Conservation (phyloP, 768 basidiomycete genomes). For the Boletus subparvulus region DNA sequence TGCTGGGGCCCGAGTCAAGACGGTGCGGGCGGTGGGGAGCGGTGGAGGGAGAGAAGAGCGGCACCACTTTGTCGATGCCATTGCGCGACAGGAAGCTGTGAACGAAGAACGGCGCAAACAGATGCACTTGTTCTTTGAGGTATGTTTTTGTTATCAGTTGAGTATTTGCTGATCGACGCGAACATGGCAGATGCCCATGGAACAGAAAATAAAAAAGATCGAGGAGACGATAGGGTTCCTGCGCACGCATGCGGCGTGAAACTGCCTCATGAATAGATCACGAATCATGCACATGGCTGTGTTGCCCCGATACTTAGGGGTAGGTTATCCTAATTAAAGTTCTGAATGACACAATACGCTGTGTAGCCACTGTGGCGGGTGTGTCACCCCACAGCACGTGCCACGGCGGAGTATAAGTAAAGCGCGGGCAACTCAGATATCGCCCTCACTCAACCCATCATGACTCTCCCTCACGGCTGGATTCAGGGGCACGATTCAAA, state of each 20-base stretch:
- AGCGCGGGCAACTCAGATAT: not conserved
- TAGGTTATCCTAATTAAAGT: not conserved
- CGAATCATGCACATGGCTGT: not conserved
- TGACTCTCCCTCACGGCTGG: constrained; percentile 59
- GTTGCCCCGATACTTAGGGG: not conserved
- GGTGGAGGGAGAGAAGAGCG: constrained; percentile 12
- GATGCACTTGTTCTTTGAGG: constrained; percentile 55
- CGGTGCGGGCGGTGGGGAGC: constrained; percentile 1
- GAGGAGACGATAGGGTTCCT: constrained; percentile 47
- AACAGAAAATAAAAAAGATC: constrained; percentile 54
- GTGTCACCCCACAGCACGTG: constrained; percentile 21
- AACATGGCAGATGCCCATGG: constrained; percentile 49
- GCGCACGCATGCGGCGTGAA: constrained; percentile 17
- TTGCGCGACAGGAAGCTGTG: constrained; percentile 42
- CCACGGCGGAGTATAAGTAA: not conserved
- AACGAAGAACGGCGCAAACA: constrained; percentile 38
- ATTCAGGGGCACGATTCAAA: constrained; percentile 45
- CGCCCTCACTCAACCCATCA: not conserved
- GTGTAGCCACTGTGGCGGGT: not conserved
- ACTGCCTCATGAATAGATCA: not conserved
- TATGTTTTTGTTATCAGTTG: constrained; percentile 22
- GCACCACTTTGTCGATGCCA: constrained; percentile 45
- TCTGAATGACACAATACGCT: not conserved
- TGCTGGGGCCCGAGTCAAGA: not conserved
- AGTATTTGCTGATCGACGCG: not conserved